Percentiles rank a stretch among this genome's conserved stretches.
These are phyloP conservation scores for Solanum okadae DNA, from an alignment of 257 asterid species.

Conservation along the genomic window DNA sequence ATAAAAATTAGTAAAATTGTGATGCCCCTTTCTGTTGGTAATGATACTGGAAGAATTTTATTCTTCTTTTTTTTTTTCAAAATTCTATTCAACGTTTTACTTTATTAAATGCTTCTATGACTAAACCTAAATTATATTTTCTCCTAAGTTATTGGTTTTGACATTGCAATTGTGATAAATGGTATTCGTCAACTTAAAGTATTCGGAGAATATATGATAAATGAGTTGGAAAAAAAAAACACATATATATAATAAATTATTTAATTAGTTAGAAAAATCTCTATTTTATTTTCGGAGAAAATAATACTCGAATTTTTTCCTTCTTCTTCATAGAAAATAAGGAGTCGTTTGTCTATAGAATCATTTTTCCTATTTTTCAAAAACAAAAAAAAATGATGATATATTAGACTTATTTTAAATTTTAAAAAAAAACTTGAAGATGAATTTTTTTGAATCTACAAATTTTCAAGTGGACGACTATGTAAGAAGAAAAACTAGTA, in stretches of 20 bases:
- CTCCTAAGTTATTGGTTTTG: neutral
- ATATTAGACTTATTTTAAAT: too few relatives aligned
- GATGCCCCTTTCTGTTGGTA: neutral
- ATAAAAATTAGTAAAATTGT: neutral
- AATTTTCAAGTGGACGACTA: neutral
- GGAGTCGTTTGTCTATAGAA: neutral
- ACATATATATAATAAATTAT: neutral
- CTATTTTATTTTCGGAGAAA: neutral
- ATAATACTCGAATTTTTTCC: neutral
- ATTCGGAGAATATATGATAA: neutral
- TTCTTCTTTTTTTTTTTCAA: neutral
- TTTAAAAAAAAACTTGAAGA: neutral
- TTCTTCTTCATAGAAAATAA: too few relatives aligned
- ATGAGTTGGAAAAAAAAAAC: neutral
- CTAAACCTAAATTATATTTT: neutral
- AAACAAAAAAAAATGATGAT: neutral
- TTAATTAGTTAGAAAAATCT: neutral
- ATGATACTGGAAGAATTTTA: neutral
- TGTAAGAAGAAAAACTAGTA: neutral
- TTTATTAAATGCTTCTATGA: neutral
- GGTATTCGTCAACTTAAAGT: neutral
- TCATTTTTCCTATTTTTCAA: neutral
- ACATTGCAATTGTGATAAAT: neutral
- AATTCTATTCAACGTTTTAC: neutral
- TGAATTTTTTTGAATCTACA: too few relatives aligned